A percentile compares a stretch with the other conserved stretches of the same genome.
Evolutionary conservation across 495 filamentous ascomycete genomes (phyloP).

Genomic region (Penicillium samsonianum): DNA sequence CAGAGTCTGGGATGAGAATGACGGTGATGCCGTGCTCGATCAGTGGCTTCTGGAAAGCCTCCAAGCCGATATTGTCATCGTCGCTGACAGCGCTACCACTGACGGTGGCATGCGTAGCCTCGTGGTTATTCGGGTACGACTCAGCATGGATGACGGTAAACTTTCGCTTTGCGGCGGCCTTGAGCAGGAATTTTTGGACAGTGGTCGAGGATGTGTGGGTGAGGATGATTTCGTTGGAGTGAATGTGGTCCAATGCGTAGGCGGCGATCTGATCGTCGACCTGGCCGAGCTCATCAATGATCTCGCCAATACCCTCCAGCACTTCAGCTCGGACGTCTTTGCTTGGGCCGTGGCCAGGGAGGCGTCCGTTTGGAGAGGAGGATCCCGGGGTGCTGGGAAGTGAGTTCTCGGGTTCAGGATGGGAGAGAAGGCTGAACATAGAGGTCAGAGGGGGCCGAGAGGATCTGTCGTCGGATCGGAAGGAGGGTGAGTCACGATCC

Average conservation of each 20-base stretch:
- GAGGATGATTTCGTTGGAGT: conserved; percentile 85
- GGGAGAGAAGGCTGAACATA: conserved; percentile 83
- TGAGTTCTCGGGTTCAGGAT: conserved; percentile 49
- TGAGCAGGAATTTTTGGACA: conserved; percentile 82
- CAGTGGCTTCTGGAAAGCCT: conserved; percentile 72
- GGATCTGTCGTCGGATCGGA: conserved; percentile 37
- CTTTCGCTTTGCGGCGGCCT: conserved; percentile 78
- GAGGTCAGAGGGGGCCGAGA: conserved; percentile 63
- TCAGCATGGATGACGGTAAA: conserved; percentile 86
- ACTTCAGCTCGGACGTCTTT: conserved; percentile 83
- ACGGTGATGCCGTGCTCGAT: conserved; percentile 75
- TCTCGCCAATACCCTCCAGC: conserved; percentile 82
- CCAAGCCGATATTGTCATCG: conserved; percentile 52
- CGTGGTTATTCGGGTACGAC: conserved; percentile 67
- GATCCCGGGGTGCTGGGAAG: conserved; percentile 49
- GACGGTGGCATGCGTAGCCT: conserved; percentile 58
- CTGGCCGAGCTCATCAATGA: conserved; percentile 86
- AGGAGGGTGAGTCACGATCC: conserved; percentile 35
- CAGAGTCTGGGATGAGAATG: conserved; percentile 78
- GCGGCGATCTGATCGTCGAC: conserved; percentile 86
- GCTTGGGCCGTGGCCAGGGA: conserved; percentile 33
- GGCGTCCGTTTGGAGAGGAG: conserved; percentile 43
- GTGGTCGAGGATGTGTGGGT: conserved; percentile 78
- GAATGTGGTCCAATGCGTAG: conserved; percentile 85
- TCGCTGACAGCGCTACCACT: conserved; percentile 49